Evolutionary conservation across 192 early-diverging fungal species (phyloP), one percentile per base, ranked within the genome.

Genomic region (Coemansia furcata): DNA sequence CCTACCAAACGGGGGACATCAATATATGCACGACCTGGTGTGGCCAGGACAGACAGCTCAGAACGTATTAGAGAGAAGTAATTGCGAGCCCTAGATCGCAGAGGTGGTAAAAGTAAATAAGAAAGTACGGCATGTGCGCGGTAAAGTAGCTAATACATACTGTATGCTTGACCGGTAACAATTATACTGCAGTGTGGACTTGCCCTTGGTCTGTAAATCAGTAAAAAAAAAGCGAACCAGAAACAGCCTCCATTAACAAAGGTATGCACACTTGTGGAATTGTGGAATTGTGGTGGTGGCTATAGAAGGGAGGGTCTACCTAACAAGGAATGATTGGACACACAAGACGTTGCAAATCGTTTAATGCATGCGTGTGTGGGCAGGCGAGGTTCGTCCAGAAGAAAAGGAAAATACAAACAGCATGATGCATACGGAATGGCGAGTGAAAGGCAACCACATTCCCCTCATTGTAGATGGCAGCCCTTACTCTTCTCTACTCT

Each of bases 281-380:
- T 17, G 15, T 32, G 30, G 52, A 55, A 55, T 33, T 17, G 44
- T 19, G 44, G 44, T 47, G 44, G 44, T 47, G 44, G 44, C n/a
- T 15, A 55, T 33, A 32, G 52, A 29, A 55, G 52, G 30, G 50
- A 54, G 23, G 50, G 14, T 47, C 21, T 47, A 47, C 44, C 17
- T 47, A 14, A 21, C 6, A 4, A 55, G 6, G 17, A 35, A 55
- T 55, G 33, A 32, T 55, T 55, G 54, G 54, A 55, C 35, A 32
- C 35, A 32, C 54, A 55, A 55, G 29, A 17, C 17, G 15, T 33
- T 55, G 54, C 30, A 55, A 55, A 55, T 55, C 54, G 54, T 32
- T 55, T 55, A 55, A 55, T 55, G 54, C 54, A 55, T 55, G 54
- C 35, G 23, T 32, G 54, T 55, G 54, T 55, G 54, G 14, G 54